Conservation (phyloP, 768 basidiomycete species). For the Hypholoma fasciculare region DNA sequence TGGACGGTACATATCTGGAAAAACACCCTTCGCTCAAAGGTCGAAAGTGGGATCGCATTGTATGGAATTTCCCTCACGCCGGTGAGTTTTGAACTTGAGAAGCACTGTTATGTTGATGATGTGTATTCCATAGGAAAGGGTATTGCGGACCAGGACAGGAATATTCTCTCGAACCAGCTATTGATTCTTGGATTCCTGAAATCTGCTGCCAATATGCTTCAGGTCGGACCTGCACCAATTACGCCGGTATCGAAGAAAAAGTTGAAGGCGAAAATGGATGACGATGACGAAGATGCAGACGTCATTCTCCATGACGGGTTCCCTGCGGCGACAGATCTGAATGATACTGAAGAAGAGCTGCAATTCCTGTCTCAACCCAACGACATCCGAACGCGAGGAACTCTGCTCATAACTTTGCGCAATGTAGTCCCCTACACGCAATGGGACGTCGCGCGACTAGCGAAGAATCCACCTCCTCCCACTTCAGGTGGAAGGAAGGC, state of each 20-base stretch:
- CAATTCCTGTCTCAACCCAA: constrained; percentile 8
- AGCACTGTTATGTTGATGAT: not conserved
- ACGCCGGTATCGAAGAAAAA: constrained; percentile 40
- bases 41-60: constrained; percentile 71
- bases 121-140: constrained; percentile 62
- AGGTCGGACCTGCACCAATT: constrained; percentile 53
- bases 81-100: constrained; percentile 47
- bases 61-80: constrained; percentile 97
- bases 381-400: constrained; percentile 49
- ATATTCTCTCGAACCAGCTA: constrained; percentile 86
- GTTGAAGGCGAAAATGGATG: constrained; percentile 40
- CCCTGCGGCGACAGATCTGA: constrained; percentile 8
- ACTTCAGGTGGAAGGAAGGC: constrained; percentile 35
- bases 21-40: constrained; percentile 57
- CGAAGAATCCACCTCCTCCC: constrained; percentile 70
- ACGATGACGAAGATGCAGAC: constrained; percentile 39
- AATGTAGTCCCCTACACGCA: constrained; percentile 85
- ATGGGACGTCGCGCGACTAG: constrained; percentile 79
- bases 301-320: constrained; percentile 30
- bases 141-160: constrained; percentile 91
- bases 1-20: constrained; percentile 84
- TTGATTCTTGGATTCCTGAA: constrained; percentile 82
- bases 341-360: constrained; percentile 2
- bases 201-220: constrained; percentile 64
- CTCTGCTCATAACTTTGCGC: constrained; percentile 82